Evolutionary conservation across 1,284 basidiomycete genomes (phyloP).

Genomic region (Tilletia indica): DNA sequence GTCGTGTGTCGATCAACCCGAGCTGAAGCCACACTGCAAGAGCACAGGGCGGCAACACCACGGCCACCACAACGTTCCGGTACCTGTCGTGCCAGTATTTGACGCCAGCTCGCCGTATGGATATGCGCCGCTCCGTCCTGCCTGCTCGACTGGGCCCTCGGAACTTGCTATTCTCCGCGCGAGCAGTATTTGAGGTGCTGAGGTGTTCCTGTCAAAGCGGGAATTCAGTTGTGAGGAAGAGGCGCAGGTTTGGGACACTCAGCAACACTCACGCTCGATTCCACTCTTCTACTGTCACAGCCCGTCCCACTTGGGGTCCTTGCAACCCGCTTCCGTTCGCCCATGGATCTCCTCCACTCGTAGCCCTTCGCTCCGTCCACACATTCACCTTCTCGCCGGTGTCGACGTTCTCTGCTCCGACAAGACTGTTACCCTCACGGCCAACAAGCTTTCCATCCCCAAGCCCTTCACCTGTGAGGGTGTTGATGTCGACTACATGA

Average conservation of each 20-base stretch:
- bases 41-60: too few relatives aligned
- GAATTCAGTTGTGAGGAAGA: not conserved
- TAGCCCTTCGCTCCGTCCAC: not conserved
- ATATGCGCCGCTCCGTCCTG: not conserved
- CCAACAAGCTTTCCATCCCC: slow-evolving; percentile 64
- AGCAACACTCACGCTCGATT: too few relatives aligned
- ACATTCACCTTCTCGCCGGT: slow-evolving; percentile 58
- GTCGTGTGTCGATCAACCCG: too few relatives aligned
- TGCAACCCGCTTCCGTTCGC: not conserved
- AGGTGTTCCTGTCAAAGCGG: not conserved
- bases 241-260: not conserved
- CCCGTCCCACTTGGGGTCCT: not conserved
- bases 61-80: too few relatives aligned
- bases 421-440: slow-evolving; percentile 65
- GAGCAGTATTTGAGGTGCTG: not conserved
- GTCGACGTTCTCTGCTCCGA: slow-evolving; percentile 65
- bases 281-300: too few relatives aligned
- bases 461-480: slow-evolving; percentile 60
- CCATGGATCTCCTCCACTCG: not conserved
- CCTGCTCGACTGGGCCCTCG: not conserved
- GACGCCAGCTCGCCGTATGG: not conserved
- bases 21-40: too few relatives aligned
- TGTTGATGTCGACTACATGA: slow-evolving; percentile 60
- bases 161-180: not conserved
- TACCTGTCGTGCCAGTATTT: not conserved